These are phyloP conservation scores for Fraxinus platypoda DNA, from an alignment of 305 asterid genomes.

Conservation along the genomic window DNA sequence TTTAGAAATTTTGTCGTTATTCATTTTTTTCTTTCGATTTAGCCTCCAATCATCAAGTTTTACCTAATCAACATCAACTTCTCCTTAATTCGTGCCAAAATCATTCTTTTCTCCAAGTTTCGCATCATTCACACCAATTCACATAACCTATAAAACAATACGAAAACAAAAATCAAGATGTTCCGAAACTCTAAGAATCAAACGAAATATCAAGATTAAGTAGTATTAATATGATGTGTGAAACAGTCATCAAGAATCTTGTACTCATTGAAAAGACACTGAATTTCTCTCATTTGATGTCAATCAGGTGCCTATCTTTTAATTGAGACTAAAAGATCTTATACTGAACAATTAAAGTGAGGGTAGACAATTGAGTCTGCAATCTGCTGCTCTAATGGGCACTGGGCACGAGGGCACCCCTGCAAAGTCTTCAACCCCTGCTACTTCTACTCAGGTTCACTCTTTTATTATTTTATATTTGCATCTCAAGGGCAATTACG, in stretches of 20 bases:
- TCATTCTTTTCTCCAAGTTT: background rate
- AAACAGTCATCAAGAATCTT: background rate
- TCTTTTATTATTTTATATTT: constrained; percentile 1
- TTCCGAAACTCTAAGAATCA: background rate
- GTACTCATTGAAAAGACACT: background rate
- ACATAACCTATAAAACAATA: background rate
- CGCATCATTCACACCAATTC: background rate
- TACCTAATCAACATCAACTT: background rate
- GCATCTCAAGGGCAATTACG: background rate
- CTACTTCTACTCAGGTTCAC: constrained; percentile 54
- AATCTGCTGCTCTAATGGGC: constrained; percentile 53
- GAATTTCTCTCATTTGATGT: background rate
- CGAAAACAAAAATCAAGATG: background rate
- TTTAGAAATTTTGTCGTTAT: no score
- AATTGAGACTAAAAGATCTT: constrained; percentile 11
- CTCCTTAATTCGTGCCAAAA: background rate
- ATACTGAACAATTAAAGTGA: constrained; percentile 16
- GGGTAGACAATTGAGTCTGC: constrained; percentile 27
- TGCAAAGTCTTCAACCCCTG: constrained; percentile 56
- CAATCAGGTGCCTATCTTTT: constrained; percentile 19
- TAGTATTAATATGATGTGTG: background rate
- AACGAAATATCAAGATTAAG: background rate
- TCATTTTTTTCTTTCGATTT: background rate
- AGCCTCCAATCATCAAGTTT: background rate
- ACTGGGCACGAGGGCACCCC: constrained; percentile 66